Evolutionary conservation across 495 filamentous ascomycete genomes (phyloP), one percentile per base, ranked within the genome.

Genomic region (Lineolata rhizophorae): DNA sequence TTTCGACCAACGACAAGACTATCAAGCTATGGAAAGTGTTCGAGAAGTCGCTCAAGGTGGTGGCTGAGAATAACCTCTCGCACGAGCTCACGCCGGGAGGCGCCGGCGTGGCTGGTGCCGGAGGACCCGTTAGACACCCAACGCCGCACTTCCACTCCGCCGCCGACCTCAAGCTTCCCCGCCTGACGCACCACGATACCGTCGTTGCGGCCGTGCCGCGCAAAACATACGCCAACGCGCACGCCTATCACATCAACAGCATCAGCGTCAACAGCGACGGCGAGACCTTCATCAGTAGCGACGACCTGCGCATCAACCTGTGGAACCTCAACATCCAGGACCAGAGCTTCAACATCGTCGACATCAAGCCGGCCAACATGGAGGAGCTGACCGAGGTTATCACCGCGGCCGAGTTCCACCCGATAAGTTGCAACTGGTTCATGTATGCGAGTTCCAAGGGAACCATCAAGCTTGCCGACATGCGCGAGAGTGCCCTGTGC

Each of bases 1-100:
- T 97, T 27, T 95, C 87, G 8, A 97, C 87, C 34, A 97, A 97
- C 52, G 87, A 97, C 61, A 97, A 97, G 59, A 97, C 87, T 26
- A 97, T 97, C 66, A 97, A 97, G 62, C 64, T 97, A 37, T 97
- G 87, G 87, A 97, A 97, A 55, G 90, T 97, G 36, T 97, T 93
- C 40, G 87, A 97, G 57, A 97, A 97, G 61, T 94, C 85, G 20
- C 61, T 97, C 44, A 94, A 94, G 56, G 87, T 97, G 28, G 87
- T 97, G 29, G 87, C 87, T 6, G 87, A 97, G 60, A 97, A 97
- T 61, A 97, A 97, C 49, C 63, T 95, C 18, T 94, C 87, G 3
- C 78, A 82, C 49, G 87, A 97, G 50, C 61, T 91, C 41, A 93
- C 83, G 10, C 83, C 83, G 5, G 70, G 64, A 3, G 73, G 72